These are phyloP conservation scores for Microascus cirrosus DNA, from an alignment of 2,329 filamentous ascomycete genomes.

Conservation along the genomic window DNA sequence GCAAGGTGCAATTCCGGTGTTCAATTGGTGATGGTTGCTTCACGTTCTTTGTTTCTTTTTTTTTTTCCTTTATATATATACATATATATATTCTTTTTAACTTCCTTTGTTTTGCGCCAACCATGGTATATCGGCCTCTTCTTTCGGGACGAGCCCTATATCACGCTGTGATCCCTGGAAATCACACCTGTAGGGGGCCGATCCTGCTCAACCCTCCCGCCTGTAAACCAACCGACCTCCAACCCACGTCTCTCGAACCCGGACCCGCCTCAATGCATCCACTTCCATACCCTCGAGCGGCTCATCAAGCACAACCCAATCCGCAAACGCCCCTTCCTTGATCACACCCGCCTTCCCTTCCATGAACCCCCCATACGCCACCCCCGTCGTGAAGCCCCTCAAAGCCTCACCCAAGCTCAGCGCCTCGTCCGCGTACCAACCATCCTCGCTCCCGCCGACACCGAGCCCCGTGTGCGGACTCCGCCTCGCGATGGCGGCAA, in stretches of 20 bases:
- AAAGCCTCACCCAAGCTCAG: slow-evolving; percentile 49
- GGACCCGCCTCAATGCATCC: slow-evolving; percentile 40
- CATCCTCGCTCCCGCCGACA: slow-evolving; percentile 29
- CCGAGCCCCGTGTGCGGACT: slow-evolving; percentile 45
- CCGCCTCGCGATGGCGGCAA: slow-evolving; percentile 52
- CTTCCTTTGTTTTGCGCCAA: no score
- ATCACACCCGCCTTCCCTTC: slow-evolving; percentile 50
- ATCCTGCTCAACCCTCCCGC: background rate
- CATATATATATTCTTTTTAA: no score
- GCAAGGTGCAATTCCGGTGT: no score
- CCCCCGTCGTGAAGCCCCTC: slow-evolving; percentile 48
- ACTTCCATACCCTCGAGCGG: slow-evolving; percentile 37
- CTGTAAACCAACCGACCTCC: slow-evolving; percentile 40
- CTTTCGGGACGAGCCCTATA: no score
- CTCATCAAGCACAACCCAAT: slow-evolving; percentile 59
- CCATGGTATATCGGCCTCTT: no score
- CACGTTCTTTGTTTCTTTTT: no score
- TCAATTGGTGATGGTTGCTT: no score
- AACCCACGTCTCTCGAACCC: slow-evolving; percentile 59
- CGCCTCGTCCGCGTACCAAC: slow-evolving; percentile 50
- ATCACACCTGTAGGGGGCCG: no score
- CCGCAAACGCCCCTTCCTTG: slow-evolving; percentile 48
- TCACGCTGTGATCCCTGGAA: no score
- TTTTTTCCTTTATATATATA: no score
- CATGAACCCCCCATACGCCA: slow-evolving; percentile 47